Conservation (phyloP, 1,284 basidiomycete species). For the Trichosporon coremiiforme region DNA sequence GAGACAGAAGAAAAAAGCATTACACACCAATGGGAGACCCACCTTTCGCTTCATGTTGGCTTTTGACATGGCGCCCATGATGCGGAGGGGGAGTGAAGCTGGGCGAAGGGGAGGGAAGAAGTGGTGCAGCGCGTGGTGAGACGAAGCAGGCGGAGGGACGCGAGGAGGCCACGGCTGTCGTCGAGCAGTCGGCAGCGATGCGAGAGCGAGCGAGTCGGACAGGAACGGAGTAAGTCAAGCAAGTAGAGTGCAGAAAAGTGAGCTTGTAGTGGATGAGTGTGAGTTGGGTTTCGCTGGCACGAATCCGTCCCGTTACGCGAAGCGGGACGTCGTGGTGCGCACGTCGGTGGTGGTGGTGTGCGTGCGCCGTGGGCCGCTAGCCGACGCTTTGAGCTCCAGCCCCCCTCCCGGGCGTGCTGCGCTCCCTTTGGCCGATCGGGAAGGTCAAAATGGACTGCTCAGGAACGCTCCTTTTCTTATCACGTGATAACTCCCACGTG, state of each 20-base stretch:
- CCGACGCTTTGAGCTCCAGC: no score
- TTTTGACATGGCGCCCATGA: conserved; percentile 31
- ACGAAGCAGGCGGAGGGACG: neutral
- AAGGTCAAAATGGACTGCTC: neutral
- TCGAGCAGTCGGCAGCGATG: neutral
- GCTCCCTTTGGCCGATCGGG: neutral
- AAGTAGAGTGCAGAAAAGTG: neutral
- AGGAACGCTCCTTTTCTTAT: neutral
- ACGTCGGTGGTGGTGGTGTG: no score
- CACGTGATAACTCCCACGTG: neutral
- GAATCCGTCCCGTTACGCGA: neutral
- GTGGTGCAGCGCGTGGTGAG: neutral
- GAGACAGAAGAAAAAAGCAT: neutral
- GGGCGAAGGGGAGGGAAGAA: neutral
- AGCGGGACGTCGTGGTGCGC: neutral
- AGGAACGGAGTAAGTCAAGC: neutral
- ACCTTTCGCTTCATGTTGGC: conserved; percentile 46
- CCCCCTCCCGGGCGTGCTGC: no score
- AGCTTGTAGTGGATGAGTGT: neutral
- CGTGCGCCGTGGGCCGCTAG: no score
- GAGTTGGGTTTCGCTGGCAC: no score
- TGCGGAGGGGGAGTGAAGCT: neutral
- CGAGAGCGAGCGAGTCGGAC: neutral
- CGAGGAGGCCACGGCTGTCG: neutral
- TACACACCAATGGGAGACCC: conserved; percentile 21